Evolutionary conservation across 1,139 yeast species (phyloP).

Genomic region (Blastobotrys ciferrii): DNA sequence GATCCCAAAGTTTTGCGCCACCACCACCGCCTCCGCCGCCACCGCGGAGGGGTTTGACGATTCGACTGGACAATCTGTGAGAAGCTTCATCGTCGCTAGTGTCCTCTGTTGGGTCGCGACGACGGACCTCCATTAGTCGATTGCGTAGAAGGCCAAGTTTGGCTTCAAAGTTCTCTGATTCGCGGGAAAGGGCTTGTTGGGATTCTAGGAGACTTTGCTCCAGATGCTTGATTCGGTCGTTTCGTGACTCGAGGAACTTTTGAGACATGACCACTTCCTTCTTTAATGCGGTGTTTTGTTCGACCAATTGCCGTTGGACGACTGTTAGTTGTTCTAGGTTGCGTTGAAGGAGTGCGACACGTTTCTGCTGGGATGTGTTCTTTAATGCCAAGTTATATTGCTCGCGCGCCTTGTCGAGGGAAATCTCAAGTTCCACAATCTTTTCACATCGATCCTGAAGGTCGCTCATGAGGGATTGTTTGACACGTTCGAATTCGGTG

Average conservation of each 20-base stretch:
- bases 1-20: constrained; percentile 7
- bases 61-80: constrained; percentile 34
- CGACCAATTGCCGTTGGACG: constrained; percentile 45
- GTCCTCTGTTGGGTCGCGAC: neutral
- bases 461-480: constrained; percentile 42
- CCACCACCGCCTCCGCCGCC: constrained; percentile 12
- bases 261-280: constrained; percentile 54
- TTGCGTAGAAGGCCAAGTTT: constrained; percentile 47
- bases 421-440: constrained; percentile 45
- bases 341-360: constrained; percentile 43
- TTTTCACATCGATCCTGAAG: constrained; percentile 44
- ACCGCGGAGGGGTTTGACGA: constrained; percentile 67
- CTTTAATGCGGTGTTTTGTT: constrained; percentile 46
- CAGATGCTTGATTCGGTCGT: constrained; percentile 55
- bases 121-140: constrained; percentile 37
- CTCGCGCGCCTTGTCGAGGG: constrained; percentile 41
- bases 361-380: constrained; percentile 39
- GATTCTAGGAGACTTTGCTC: constrained; percentile 53
- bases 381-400: constrained; percentile 36
- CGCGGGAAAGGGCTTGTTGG: constrained; percentile 49
- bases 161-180: constrained; percentile 53
- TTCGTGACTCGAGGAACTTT: constrained; percentile 58
- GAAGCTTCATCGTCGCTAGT: constrained; percentile 1
- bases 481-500: constrained; percentile 34
- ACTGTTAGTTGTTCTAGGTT: constrained; percentile 46